Base-by-base conservation (phyloP, 768 basidiomycete genomes). In the Mrakia gelida region DNA sequence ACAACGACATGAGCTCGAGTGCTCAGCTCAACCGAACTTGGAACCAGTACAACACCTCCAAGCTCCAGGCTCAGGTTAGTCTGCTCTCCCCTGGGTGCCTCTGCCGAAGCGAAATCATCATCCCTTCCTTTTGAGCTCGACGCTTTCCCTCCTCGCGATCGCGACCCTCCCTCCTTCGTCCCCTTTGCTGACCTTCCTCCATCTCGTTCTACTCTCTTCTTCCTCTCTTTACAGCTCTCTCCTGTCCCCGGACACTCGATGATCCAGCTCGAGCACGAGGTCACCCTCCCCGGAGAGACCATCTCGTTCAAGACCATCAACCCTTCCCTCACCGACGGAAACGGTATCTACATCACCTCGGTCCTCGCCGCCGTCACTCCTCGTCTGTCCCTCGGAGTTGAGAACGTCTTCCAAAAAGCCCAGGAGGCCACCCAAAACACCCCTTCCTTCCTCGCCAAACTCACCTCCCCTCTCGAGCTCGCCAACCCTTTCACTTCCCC, bases 261-360 rank as follows among this genome's bases (percentile, higher is more conserved):
- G 92, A 85, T 97, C 76, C 93, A 95, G 81, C 80, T 95, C 62
- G 97, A 99, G 85, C 96, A 99, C 82, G 97, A 98, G 85, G 92
- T 92, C 84, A 89, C 90, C 81, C 96, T 95, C 34, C 87, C 87
- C 77, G 96, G 98, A 85, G 97, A 91, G 85, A 90, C 89, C 76
- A 80, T 95, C 59, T 95, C 95, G 83, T 82, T 89, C 81, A 97
- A 97, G 85, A 90, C 92, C 18, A 88, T 96, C 84, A 98, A 99
- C 86, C 95, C 95, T 11, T 94, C 91, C 72, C 92, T 92, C 15
- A 86, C 89, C 75, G 94, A 98, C 85, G 76, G 71, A 26, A 92
- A 93, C 32, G 97, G 97, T 80, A 92, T 96, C 82, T 98, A 92
- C 86, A 88, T 96, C 74, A 93, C 90, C 82, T 94, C 90, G 82